Percentiles rank a stretch among this genome's conserved stretches.
These are phyloP conservation scores for Trichophyton equinum DNA, from an alignment of 2,329 filamentous ascomycete species.

Conservation along the genomic window DNA sequence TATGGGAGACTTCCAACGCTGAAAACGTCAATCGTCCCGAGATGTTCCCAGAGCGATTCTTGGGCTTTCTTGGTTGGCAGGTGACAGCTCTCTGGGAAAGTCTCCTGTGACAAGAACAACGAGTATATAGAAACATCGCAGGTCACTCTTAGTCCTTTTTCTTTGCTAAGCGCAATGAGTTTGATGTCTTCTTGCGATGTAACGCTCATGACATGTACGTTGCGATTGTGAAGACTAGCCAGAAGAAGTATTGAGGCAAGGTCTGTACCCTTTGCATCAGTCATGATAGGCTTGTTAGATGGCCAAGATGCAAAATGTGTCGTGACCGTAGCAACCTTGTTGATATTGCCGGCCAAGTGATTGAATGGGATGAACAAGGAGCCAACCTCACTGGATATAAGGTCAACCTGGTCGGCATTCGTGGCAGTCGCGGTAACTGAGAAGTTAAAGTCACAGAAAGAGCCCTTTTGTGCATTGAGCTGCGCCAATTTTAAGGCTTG, in stretches of 20 bases:
- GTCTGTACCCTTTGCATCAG: constrained; percentile 68
- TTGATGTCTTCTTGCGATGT: constrained; percentile 71
- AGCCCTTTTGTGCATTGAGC: constrained; percentile 53
- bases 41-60: constrained; percentile 59
- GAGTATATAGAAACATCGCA: constrained; percentile 74
- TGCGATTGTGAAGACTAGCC: constrained; percentile 64
- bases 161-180: constrained; percentile 63
- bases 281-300: constrained; percentile 64
- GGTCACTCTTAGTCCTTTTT: constrained; percentile 69
- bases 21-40: constrained; percentile 64
- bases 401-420: constrained; percentile 62
- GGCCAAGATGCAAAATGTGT: constrained; percentile 71
- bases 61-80: constrained; percentile 59
- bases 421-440: constrained; percentile 61
- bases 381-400: constrained; percentile 60
- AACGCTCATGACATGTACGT: constrained; percentile 67
- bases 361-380: constrained; percentile 77
- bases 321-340: constrained; percentile 67
- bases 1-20: constrained; percentile 68
- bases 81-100: constrained; percentile 54
- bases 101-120: constrained; percentile 59
- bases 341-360: constrained; percentile 67
- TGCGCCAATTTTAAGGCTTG: constrained; percentile 59
- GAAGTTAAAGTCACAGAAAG: constrained; percentile 68
- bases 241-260: constrained; percentile 68